Evolutionary conservation across 2,329 filamentous ascomycete genomes (phyloP).

Genomic region (Fusarium phyllophilum): DNA sequence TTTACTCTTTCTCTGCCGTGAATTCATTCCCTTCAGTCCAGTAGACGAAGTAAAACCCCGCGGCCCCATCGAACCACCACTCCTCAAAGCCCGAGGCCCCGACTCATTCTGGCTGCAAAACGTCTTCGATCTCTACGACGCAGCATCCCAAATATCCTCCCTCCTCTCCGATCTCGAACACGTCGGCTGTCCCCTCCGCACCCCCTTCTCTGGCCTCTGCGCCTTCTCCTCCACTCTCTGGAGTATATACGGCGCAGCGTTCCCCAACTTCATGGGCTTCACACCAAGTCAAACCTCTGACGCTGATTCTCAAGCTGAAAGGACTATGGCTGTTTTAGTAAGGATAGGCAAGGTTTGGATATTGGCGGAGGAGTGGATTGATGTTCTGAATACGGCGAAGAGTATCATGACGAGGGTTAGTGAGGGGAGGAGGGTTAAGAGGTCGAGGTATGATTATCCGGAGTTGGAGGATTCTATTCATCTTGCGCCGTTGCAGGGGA

Average conservation of each 20-base stretch:
- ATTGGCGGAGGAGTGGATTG: slow-evolving; percentile 42
- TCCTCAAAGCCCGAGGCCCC: slow-evolving; percentile 33
- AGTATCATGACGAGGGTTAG: slow-evolving; percentile 23
- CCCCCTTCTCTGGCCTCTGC: slow-evolving; percentile 37
- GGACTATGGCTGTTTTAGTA: slow-evolving; percentile 17
- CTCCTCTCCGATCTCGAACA: slow-evolving; percentile 36
- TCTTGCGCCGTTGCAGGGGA: slow-evolving; percentile 37
- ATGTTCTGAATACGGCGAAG: slow-evolving; percentile 37
- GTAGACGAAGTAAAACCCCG: slow-evolving; percentile 37
- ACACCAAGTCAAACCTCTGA: not conserved
- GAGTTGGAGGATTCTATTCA: slow-evolving; percentile 42
- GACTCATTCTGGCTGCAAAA: slow-evolving; percentile 38
- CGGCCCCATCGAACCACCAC: slow-evolving; percentile 38
- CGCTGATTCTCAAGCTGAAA: slow-evolving; percentile 27
- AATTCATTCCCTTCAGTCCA: slow-evolving; percentile 40
- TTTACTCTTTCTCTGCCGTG: slow-evolving; percentile 32
- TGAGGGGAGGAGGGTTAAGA: slow-evolving; percentile 16
- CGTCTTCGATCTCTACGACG: slow-evolving; percentile 27
- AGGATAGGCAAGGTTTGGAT: slow-evolving; percentile 35
- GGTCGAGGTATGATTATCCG: slow-evolving; percentile 40
- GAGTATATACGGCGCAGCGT: slow-evolving; percentile 36
- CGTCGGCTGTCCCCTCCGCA: slow-evolving; percentile 31
- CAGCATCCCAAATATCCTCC: slow-evolving; percentile 37
- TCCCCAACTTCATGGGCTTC: slow-evolving; percentile 37
- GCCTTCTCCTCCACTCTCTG: slow-evolving; percentile 34